These are phyloP conservation scores for Tetracentron sinense DNA, from an alignment of 164 flowering plant genomes.

Conservation along the genomic window DNA sequence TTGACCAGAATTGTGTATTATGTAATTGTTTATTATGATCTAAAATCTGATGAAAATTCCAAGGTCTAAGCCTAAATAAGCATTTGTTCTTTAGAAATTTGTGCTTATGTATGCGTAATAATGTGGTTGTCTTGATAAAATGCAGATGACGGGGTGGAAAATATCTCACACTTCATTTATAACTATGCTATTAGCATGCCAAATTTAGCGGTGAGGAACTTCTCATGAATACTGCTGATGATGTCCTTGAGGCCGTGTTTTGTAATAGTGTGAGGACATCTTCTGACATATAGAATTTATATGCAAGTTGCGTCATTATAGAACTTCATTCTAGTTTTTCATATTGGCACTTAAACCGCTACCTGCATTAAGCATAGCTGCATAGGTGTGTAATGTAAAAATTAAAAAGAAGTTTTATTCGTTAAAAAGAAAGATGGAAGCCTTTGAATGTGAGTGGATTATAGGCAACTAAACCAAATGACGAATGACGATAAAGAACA, in stretches of 20 bases:
- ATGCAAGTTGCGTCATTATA: constrained; percentile 10
- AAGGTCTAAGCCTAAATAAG: background rate
- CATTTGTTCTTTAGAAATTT: background rate
- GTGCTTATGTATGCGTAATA: background rate
- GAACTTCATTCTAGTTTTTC: background rate
- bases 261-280: constrained; percentile 13
- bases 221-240: constrained; percentile 52
- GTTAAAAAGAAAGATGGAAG: too few relatives aligned
- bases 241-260: constrained; percentile 23
- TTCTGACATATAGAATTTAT: constrained; percentile 3
- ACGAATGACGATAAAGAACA: too few relatives aligned
- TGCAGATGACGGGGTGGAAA: constrained; percentile 51
- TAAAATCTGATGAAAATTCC: background rate
- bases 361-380: background rate
- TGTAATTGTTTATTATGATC: background rate
- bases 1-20: background rate
- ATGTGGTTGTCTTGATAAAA: constrained; percentile 9
- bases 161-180: constrained; percentile 52
- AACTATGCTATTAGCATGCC: constrained; percentile 49
- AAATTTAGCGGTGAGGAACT: constrained; percentile 81
- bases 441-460: too few relatives aligned
- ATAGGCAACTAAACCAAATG: too few relatives aligned
- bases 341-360: background rate
- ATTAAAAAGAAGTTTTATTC: too few relatives aligned
- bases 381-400: too few relatives aligned